Evolutionary conservation across 768 basidiomycete genomes (phyloP), one percentile per base, ranked within the genome.

Genomic region (Lactarius hatsudake): DNA sequence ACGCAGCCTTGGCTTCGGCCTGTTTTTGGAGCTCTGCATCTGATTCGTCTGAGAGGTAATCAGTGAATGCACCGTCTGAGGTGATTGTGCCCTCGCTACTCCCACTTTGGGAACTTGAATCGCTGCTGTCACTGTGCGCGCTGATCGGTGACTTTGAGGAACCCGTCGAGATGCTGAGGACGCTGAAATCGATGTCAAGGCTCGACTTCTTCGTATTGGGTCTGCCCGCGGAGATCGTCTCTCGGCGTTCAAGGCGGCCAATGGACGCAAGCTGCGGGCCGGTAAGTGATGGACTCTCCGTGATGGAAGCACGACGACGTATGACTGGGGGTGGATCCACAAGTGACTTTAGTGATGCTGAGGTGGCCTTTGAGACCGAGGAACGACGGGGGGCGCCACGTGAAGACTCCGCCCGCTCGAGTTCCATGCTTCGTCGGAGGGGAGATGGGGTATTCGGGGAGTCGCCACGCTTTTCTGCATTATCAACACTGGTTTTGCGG

Each of bases 31-130:
- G 76, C 74, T 94, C 92, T 32, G 87, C 91, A 73, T 94, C 92
- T n/a, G 91, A 93, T 77, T 94, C 92, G 74, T 93, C 92, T n/a
- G 91, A 93, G 36, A 93, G 78, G 75, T 94, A 94, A 75, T 94
- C 93, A 15, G 93, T 94, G 73, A 94, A 94, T 18, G 86, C 91
- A 15, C 91, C 92, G 71, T 93, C 92, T 10, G 91, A 93, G 5
- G 88, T 92, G 64, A 93, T 82, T 5, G 93, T 93, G 66, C 86
- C 86, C 74, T 90, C 89, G 3, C 88, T 86, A 73, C 85, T 71
- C 18, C 79, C 79, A 68, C 81, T 79, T 72, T 75, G 75, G 43
- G 80, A 81, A 57, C 88, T 57, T 17, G 71, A 87, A 69, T 87
- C 86, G 61, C 84, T 81, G 73, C 84, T 86, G 57, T 69, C 68